phyloP scores from a whole-genome alignment of 176 grass and related monocot genomes.

The Luzula sylvatica region DNA sequence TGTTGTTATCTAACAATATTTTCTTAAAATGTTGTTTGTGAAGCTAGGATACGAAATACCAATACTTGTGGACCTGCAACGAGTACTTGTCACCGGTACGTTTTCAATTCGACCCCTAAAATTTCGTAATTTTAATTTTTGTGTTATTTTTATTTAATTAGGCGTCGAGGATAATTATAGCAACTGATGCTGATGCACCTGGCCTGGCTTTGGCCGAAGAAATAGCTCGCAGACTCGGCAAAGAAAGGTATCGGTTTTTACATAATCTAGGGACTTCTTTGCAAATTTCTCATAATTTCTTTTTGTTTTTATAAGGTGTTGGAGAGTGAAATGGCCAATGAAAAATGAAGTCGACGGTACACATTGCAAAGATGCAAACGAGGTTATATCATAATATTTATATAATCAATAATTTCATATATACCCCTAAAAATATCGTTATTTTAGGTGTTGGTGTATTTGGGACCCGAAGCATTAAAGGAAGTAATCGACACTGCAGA shows the following conservation, averaged over 20 bases:
- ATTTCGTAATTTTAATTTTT: not conserved
- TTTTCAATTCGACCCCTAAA: not conserved
- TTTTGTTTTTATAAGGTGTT: conserved; percentile 54
- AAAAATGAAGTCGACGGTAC: conserved; percentile 38
- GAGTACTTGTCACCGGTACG: conserved; percentile 73
- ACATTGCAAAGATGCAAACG: conserved; percentile 91
- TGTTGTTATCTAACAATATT: conserved; percentile 31
- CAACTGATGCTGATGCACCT: conserved; percentile 61
- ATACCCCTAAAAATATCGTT: not conserved
- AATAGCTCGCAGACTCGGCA: conserved; percentile 86
- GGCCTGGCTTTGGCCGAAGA: conserved; percentile 92
- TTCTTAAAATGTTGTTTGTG: conserved; percentile 39
- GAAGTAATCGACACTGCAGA: conserved; percentile 72
- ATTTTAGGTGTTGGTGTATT: conserved; percentile 77
- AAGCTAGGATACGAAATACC: conserved; percentile 95
- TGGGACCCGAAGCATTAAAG: conserved; percentile 63
- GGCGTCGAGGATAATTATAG: conserved; percentile 97
- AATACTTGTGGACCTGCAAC: conserved; percentile 88
- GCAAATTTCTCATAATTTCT: conserved; percentile 13
- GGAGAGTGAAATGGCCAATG: conserved; percentile 90
- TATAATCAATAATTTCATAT: conserved; percentile 1
- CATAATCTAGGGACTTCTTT: not conserved
- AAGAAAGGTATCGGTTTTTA: conserved; percentile 63
- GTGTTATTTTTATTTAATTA: conserved; percentile 9
- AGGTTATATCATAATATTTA: conserved; percentile 38